Percentiles rank a stretch among this genome's conserved stretches.
Conservation (phyloP, 148 eudicot genomes). For the Rhododendron henanense region DNA sequence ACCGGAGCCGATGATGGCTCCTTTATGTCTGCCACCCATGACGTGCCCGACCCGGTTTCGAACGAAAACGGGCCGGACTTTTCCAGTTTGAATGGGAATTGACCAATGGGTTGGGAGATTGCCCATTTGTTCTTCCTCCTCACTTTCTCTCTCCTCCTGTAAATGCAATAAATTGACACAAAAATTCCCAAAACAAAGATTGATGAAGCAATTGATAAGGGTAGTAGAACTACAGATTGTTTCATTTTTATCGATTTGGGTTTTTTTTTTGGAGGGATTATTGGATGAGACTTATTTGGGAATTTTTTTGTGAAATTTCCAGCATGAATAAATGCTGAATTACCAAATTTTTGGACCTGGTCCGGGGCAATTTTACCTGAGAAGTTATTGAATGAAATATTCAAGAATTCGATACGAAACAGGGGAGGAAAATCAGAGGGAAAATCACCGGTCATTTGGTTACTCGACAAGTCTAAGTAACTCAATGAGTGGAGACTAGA, state of each 20-base stretch:
- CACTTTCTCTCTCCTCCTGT: constrained; percentile 28
- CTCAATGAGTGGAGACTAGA: constrained; percentile 31
- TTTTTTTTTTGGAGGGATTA: constrained; percentile 20
- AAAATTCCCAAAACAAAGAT: constrained; percentile 18
- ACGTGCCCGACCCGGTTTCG: constrained; percentile 75
- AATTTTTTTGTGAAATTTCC: constrained; percentile 35
- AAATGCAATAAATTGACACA: constrained; percentile 15
- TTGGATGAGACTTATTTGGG: constrained; percentile 17
- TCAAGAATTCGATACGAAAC: constrained; percentile 44
- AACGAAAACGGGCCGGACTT: constrained; percentile 89
- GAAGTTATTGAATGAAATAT: constrained; percentile 74
- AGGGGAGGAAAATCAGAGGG: constrained; percentile 67
- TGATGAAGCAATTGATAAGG: constrained; percentile 38
- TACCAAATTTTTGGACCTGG: constrained; percentile 36
- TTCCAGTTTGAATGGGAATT: constrained; percentile 48
- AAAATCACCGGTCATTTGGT: constrained; percentile 51
- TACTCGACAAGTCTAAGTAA: constrained; percentile 60
- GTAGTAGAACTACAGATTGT: constrained; percentile 19
- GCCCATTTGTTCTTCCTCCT: constrained; percentile 58
- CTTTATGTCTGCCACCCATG: constrained; percentile 74
- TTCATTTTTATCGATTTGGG: constrained; percentile 37
- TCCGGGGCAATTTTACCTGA: constrained; percentile 27
- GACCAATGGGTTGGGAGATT: constrained; percentile 63
- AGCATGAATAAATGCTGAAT: constrained; percentile 54
- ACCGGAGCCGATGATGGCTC: constrained; percentile 67